phyloP scores from a whole-genome alignment of 495 filamentous ascomycete genomes.

The Chaetomium tenue region DNA sequence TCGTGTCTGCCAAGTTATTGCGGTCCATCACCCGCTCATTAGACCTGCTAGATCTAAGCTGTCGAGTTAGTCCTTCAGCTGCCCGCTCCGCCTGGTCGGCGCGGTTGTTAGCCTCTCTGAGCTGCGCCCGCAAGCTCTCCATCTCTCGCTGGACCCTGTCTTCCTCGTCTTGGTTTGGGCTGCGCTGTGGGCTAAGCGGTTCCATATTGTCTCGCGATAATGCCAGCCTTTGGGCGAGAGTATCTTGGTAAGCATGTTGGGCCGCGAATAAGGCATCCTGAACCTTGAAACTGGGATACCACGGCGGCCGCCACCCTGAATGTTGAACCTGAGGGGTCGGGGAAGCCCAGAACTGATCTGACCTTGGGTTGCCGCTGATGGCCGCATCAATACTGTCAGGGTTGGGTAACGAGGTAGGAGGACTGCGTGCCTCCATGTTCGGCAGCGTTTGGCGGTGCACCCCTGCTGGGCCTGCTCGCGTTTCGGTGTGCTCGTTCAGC shows the following conservation, averaged over 20 bases:
- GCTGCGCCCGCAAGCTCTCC: constrained; percentile 5
- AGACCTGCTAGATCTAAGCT: constrained; percentile 6
- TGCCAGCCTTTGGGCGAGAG: not conserved
- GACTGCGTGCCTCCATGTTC: not conserved
- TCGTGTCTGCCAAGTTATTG: not conserved
- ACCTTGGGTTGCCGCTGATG: constrained; percentile 8
- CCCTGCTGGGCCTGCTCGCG: constrained; percentile 3
- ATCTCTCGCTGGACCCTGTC: constrained; percentile 3
- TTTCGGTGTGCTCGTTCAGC: not conserved
- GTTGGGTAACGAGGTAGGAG: not conserved
- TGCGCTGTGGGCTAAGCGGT: not conserved
- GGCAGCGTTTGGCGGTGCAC: not conserved
- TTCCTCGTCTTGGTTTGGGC: constrained; percentile 1
- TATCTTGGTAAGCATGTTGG: constrained; percentile 8
- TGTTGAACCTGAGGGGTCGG: not conserved
- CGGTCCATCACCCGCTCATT: not conserved
- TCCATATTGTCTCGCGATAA: constrained; percentile 17
- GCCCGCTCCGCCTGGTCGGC: constrained; percentile 25
- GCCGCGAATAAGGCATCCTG: not conserved
- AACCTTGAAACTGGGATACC: not conserved
- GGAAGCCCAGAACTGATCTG: not conserved
- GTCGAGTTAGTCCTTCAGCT: constrained; percentile 14
- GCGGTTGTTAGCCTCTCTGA: constrained; percentile 18
- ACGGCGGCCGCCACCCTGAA: not conserved
- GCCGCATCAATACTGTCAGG: constrained; percentile 9